Base-by-base conservation (phyloP, 2,329 filamentous ascomycete species). In the Paradendryphiella salina region DNA sequence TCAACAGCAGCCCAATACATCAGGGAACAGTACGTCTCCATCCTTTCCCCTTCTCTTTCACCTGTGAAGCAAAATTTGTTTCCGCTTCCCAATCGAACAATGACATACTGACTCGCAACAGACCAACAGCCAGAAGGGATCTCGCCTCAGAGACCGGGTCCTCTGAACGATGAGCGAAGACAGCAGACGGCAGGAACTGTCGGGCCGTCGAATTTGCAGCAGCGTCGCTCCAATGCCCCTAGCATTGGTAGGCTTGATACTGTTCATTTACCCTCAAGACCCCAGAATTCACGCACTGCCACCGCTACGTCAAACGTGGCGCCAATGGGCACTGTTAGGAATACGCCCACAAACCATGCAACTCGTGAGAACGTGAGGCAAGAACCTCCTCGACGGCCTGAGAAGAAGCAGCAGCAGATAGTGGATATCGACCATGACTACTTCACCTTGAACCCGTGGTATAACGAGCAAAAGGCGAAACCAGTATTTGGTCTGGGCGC, bases 401-500 rank as follows among this genome's bases (percentile, higher is more conserved):
- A 69, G 32, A 67, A 62, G 54, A 64, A 61, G 42, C 56, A 59
- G 44, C 60, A 68, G 23, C 60, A 65, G 17, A 47, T 47, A 3
- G 60, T 67, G 2, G 62, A 66, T 32, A 75, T 82, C n/a, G 77
- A 81, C 31, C 78, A 79, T n/a, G 78, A 79, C 3, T 82, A 83
- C 54, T 71, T 73, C 9, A 73, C 79, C 9, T 69, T 83, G 3
- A 83, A 83, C 43, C 80, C 81, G 2, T 75, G 78, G 23, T 82
- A 82, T 51, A 80, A 81, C 26, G 78, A 82, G 46, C 74, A 79
- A 3, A 67, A 71, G 6, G 77, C 80, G 13, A 76, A 79, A 47
- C 80, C 80, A 1, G 76, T 83, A 38, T 83, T 80, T 76, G 76
- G 78, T 64, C 63, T 82, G 43, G 80, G 79, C 3, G 79, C 81